Percentiles rank a stretch among this genome's conserved stretches.
Conservation (phyloP, 306 rosid species). For the Malus orientalis region DNA sequence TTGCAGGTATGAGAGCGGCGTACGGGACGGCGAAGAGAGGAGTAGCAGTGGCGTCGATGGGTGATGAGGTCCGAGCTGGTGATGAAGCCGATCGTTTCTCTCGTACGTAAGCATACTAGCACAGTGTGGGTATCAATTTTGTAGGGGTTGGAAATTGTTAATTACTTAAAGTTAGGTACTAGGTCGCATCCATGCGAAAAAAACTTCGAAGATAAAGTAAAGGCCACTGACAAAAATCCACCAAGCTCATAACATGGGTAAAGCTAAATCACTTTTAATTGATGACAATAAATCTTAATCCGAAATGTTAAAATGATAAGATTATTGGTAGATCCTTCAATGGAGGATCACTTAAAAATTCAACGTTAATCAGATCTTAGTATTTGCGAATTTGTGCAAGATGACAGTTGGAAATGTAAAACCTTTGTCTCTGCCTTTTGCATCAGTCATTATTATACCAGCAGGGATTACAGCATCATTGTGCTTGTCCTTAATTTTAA, state of each 20-base stretch:
- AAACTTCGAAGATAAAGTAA: neutral
- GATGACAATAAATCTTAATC: neutral
- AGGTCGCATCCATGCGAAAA: neutral
- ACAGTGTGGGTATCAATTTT: neutral
- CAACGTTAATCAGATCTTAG: neutral
- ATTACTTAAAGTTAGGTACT: too few species aligned
- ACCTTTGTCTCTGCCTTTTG: neutral
- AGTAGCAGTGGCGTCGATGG: too few species aligned
- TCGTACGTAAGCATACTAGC: neutral
- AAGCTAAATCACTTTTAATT: neutral
- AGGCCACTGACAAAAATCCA: neutral
- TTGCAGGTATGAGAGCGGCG: too few species aligned
- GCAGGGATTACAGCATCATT: neutral
- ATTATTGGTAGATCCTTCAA: neutral
- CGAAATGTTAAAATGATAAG: neutral
- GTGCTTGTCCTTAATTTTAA: neutral
- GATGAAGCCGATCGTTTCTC: too few species aligned
- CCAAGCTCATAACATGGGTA: neutral
- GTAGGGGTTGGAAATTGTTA: neutral
- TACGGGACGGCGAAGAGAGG: too few species aligned
- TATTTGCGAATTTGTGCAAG: neutral
- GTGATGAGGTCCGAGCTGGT: too few species aligned
- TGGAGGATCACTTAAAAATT: neutral
- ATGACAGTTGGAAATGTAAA: neutral
- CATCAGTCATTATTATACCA: neutral